Evolutionary conservation across 108 stramenopile genomes (phyloP).

Genomic region (Nitzschia sp.): DNA sequence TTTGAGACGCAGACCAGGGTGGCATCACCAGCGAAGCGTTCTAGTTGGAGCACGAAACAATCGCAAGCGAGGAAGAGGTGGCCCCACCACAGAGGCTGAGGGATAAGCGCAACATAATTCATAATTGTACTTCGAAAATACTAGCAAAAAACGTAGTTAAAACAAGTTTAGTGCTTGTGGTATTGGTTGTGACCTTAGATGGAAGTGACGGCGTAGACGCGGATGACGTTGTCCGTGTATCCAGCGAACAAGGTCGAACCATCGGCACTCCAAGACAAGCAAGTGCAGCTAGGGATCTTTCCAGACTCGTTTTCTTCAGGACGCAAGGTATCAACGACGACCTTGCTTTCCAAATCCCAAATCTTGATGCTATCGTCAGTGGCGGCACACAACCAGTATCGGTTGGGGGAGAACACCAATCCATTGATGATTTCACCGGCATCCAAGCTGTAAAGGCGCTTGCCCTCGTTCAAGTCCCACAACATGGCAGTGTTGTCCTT

Average conservation of each 20-base stretch:
- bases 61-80: too few species aligned
- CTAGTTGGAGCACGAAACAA: too few species aligned
- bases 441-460: conserved; percentile 98
- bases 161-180: too few species aligned
- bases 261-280: conserved; percentile 97
- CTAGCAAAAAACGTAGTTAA: too few species aligned
- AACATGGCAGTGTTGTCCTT: conserved; percentile 99
- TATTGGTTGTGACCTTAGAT: too few species aligned
- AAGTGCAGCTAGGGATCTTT: conserved; percentile 90
- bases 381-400: conserved; percentile 99
- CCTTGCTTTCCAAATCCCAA: conserved; percentile 99
- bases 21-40: too few species aligned
- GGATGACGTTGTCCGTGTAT: conserved; percentile 95
- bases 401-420: conserved; percentile 99
- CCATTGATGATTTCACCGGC: conserved; percentile 99
- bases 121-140: too few species aligned
- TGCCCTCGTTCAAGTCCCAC: conserved; percentile 99
- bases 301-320: conserved; percentile 78
- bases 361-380: conserved; percentile 99
- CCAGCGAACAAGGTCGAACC: conserved; percentile 97
- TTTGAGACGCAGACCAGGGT: too few species aligned
- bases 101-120: too few species aligned
- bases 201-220: conserved; percentile 87
- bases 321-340: conserved; percentile 94
- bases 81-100: too few species aligned